phyloP scores from a whole-genome alignment of 2,329 filamentous ascomycete genomes.

The Stachybotrys chlorohalonatus region DNA sequence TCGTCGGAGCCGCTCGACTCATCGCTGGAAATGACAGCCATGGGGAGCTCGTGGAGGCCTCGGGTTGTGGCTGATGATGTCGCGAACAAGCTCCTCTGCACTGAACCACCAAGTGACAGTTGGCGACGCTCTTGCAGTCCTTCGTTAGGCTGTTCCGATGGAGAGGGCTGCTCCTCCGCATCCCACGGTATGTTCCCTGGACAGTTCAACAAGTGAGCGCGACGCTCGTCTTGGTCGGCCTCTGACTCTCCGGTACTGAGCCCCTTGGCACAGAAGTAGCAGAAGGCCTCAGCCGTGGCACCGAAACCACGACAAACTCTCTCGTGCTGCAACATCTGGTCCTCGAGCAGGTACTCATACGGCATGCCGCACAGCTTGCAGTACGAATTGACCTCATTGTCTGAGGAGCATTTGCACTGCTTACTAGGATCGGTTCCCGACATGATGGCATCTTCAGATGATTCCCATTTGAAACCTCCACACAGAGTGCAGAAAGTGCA shows the following conservation, averaged over 20 bases:
- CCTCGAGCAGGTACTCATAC: background rate
- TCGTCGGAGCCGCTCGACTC: too few species aligned
- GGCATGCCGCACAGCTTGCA: background rate
- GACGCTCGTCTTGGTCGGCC: background rate
- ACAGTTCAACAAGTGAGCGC: background rate
- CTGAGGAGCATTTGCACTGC: background rate
- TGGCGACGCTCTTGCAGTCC: too few species aligned
- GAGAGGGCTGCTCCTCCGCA: background rate
- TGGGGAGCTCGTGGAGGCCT: too few species aligned
- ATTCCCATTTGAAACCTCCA: background rate
- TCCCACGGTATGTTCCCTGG: background rate
- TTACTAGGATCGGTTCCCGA: background rate
- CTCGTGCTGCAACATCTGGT: background rate
- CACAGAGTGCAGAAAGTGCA: background rate
- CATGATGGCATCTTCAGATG: background rate
- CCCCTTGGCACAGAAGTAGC: background rate
- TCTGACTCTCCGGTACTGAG: background rate
- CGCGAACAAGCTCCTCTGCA: too few species aligned
- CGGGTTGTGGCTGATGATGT: too few species aligned
- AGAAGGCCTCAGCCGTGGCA: background rate
- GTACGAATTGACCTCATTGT: background rate
- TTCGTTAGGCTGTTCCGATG: background rate
- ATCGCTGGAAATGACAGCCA: too few species aligned
- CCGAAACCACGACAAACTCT: background rate
- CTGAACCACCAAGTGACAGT: too few species aligned